phyloP scores from a whole-genome alignment of 2,329 filamentous ascomycete species.

The Fusarium oligoseptatum region DNA sequence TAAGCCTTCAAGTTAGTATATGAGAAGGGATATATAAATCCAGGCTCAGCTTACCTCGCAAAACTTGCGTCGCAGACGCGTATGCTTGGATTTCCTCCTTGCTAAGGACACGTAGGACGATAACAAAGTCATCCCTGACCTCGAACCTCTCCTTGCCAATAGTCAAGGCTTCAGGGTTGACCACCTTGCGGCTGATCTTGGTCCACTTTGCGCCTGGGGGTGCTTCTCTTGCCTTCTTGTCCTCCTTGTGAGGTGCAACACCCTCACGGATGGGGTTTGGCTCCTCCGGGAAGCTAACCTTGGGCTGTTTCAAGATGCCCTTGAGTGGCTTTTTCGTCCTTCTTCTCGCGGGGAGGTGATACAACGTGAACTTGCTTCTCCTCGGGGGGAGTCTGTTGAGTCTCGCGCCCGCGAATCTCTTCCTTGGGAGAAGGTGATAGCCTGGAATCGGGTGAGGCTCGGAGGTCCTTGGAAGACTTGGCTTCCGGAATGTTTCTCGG shows the following conservation, averaged over 20 bases:
- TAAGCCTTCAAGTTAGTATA: slow-evolving; percentile 35
- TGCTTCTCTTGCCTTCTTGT: slow-evolving; percentile 77
- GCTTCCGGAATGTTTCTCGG: slow-evolving; percentile 25
- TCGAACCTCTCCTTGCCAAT: slow-evolving; percentile 92
- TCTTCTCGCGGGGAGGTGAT: slow-evolving; percentile 74
- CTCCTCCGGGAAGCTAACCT: slow-evolving; percentile 87
- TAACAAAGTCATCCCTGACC: slow-evolving; percentile 92
- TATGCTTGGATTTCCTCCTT: slow-evolving; percentile 93
- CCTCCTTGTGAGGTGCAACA: slow-evolving; percentile 93
- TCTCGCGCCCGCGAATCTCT: slow-evolving; percentile 59
- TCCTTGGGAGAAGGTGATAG: slow-evolving; percentile 39
- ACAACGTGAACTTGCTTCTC: slow-evolving; percentile 75
- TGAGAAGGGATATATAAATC: not conserved
- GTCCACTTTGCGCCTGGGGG: slow-evolving; percentile 89
- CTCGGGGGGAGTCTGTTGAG: slow-evolving; percentile 50
- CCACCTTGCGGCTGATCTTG: slow-evolving; percentile 87
- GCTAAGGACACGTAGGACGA: slow-evolving; percentile 87
- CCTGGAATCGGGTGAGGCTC: slow-evolving; percentile 28
- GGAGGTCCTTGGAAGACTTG: slow-evolving; percentile 29
- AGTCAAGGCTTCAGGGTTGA: slow-evolving; percentile 89
- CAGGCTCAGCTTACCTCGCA: slow-evolving; percentile 73
- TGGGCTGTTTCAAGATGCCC: slow-evolving; percentile 88
- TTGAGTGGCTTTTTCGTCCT: slow-evolving; percentile 80
- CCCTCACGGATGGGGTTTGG: slow-evolving; percentile 86
- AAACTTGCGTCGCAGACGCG: slow-evolving; percentile 82